Evolutionary conservation across 2,329 filamentous ascomycete genomes (phyloP).

Genomic region (Cercospora sp.): DNA sequence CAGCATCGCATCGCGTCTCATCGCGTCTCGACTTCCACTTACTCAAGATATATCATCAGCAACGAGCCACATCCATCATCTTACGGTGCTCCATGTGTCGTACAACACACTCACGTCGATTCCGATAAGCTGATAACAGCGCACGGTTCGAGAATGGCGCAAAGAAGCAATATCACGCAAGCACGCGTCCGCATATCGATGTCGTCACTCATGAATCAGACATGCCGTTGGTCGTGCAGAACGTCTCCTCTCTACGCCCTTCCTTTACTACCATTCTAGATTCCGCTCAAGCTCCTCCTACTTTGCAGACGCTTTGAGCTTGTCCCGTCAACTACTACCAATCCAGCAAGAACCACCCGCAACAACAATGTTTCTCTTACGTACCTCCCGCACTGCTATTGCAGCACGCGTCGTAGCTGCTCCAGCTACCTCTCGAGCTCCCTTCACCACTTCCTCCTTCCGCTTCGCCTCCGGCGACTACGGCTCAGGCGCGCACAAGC

Average conservation of each 20-base stretch:
- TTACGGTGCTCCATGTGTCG: neutral
- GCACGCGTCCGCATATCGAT: constrained; percentile 9
- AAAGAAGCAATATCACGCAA: constrained; percentile 12
- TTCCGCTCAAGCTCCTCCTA: neutral
- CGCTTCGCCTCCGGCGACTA: constrained; percentile 16
- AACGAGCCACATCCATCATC: neutral
- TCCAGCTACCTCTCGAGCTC: constrained; percentile 4
- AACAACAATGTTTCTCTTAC: constrained; percentile 20
- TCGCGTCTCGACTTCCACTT: neutral
- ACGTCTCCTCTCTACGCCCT: neutral
- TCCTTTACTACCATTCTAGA: neutral
- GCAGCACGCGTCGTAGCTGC: constrained; percentile 1
- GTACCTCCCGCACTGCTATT: constrained; percentile 9
- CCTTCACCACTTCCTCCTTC: constrained; percentile 10
- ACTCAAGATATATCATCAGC: neutral
- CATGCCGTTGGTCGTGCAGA: neutral
- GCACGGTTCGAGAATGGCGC: neutral
- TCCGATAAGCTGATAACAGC: neutral
- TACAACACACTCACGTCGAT: neutral
- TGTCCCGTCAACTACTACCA: neutral
- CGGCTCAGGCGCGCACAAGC: constrained; percentile 19
- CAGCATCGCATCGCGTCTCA: neutral
- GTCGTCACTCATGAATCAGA: constrained; percentile 17
- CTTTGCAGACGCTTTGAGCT: neutral
- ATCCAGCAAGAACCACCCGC: neutral